Percentiles rank a stretch among this genome's conserved stretches.
These are phyloP conservation scores for Xylariaceae sp. DNA, from an alignment of 2,329 filamentous ascomycete species.

Conservation along the genomic window DNA sequence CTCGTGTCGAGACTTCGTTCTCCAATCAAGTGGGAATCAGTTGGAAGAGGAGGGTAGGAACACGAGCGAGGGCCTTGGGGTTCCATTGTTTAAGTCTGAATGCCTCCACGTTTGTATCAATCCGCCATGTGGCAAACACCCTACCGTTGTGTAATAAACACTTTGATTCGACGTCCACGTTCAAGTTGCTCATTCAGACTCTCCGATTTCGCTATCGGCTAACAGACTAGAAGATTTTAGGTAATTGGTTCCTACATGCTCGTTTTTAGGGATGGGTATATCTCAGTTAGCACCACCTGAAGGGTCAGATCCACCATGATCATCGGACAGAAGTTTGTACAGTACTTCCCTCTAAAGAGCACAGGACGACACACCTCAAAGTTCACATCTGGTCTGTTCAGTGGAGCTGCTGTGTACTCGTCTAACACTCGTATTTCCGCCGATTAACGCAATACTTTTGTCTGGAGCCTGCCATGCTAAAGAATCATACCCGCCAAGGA, in stretches of 20 bases:
- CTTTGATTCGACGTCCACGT: no score
- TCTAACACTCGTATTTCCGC: no score
- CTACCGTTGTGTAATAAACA: no score
- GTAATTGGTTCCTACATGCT: no score
- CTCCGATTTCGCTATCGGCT: not conserved
- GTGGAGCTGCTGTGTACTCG: not conserved
- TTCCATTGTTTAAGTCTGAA: no score
- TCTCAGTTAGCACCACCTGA: no score
- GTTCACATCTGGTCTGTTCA: not conserved
- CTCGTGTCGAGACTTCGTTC: not conserved
- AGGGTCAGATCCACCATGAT: not conserved
- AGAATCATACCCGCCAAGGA: not conserved
- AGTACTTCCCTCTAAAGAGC: not conserved
- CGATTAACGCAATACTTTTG: not conserved
- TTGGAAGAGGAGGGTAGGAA: slow-evolving; percentile 11
- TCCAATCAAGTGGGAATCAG: not conserved
- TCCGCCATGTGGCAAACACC: not conserved
- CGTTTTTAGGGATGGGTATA: no score
- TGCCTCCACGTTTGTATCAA: no score
- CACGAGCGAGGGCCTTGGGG: slow-evolving; percentile 21
- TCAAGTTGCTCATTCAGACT: not conserved
- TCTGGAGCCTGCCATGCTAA: not conserved
- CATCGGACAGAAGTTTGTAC: not conserved
- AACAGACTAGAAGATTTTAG: not conserved
- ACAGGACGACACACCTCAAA: not conserved